A percentile compares a stretch with the other conserved stretches of the same genome.
Conservation (phyloP, 495 filamentous ascomycete species). For the Daldinia loculata region DNA sequence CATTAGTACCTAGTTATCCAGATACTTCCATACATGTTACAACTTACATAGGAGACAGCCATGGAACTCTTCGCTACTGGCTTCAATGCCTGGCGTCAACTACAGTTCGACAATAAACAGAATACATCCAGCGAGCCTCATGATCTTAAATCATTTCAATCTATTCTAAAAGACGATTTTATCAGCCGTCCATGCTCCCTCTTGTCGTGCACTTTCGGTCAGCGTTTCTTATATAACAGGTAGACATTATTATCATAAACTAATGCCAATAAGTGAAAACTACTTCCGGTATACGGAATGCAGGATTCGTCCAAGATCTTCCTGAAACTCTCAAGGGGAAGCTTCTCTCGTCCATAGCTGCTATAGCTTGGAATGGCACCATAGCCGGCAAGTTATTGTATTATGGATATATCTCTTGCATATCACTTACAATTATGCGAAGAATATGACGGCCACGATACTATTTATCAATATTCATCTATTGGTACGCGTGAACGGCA, state of each 20-base stretch:
- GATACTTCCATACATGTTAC: neutral
- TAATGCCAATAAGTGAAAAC: conserved; percentile 42
- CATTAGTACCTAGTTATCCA: too few relatives aligned
- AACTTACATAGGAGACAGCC: neutral
- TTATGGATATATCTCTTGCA: neutral
- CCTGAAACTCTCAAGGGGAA: conserved; percentile 20
- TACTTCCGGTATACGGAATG: conserved; percentile 35
- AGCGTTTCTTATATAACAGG: conserved; percentile 17
- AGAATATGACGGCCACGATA: conserved; percentile 41
- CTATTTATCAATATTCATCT: conserved; percentile 43
- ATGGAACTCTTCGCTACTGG: conserved; percentile 62
- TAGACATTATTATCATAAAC: neutral
- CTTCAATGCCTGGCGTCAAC: conserved; percentile 61
- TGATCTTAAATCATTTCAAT: conserved; percentile 52
- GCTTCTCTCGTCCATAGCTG: conserved; percentile 34
- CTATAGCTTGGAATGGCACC: conserved; percentile 48
- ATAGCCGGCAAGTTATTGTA: conserved; percentile 35
- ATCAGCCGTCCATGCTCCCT: conserved; percentile 44
- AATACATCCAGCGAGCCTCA: conserved; percentile 44
- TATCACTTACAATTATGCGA: conserved; percentile 4
- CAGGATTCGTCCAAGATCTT: conserved; percentile 35
- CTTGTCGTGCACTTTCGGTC: conserved; percentile 53
- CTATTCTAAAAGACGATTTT: conserved; percentile 45
- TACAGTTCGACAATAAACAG: conserved; percentile 45
- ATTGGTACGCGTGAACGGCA: conserved; percentile 14